phyloP scores from a whole-genome alignment of 805 yeast species.

The Yarrowia porcina region DNA sequence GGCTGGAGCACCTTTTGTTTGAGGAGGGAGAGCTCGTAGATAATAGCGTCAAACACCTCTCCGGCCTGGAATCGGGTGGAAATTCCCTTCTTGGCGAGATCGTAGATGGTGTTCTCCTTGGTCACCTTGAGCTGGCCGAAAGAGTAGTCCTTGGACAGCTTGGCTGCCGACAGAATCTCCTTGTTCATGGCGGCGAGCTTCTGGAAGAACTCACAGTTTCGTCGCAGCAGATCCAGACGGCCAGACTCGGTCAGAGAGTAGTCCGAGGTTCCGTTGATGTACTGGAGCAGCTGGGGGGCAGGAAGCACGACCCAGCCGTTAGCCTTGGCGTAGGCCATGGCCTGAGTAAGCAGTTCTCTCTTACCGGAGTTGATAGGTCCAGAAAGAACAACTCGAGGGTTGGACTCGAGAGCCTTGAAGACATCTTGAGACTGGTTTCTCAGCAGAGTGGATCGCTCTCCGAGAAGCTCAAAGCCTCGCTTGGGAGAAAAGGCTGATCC shows the following conservation, averaged over 20 bases:
- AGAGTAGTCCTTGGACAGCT: not conserved
- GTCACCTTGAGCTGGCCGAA: not conserved
- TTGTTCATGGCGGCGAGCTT: not conserved
- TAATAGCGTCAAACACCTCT: not conserved
- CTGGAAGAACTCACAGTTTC: slow-evolving; percentile 12
- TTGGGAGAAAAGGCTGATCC: slow-evolving; percentile 2
- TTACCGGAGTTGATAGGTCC: slow-evolving; percentile 10
- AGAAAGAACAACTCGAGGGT: not conserved
- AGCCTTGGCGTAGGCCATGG: slow-evolving; percentile 4
- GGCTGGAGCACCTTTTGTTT: not conserved
- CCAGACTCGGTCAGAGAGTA: slow-evolving; percentile 17
- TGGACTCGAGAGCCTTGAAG: not conserved
- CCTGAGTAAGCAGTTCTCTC: slow-evolving; percentile 12
- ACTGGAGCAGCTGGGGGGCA: slow-evolving; percentile 7
- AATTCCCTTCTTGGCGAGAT: not conserved
- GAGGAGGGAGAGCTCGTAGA: not conserved
- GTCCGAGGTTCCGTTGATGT: slow-evolving; percentile 17
- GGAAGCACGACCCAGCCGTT: slow-evolving; percentile 20
- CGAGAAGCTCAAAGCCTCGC: slow-evolving; percentile 20
- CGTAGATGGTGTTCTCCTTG: not conserved
- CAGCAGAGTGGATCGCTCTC: slow-evolving; percentile 19
- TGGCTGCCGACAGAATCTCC: not conserved
- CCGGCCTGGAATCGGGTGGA: slow-evolving; percentile 10
- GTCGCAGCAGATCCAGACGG: not conserved
- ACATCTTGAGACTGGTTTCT: not conserved